Evolutionary conservation across 495 filamentous ascomycete species (phyloP), one percentile per base, ranked within the genome.

Genomic region (Daldinia bambusicola): DNA sequence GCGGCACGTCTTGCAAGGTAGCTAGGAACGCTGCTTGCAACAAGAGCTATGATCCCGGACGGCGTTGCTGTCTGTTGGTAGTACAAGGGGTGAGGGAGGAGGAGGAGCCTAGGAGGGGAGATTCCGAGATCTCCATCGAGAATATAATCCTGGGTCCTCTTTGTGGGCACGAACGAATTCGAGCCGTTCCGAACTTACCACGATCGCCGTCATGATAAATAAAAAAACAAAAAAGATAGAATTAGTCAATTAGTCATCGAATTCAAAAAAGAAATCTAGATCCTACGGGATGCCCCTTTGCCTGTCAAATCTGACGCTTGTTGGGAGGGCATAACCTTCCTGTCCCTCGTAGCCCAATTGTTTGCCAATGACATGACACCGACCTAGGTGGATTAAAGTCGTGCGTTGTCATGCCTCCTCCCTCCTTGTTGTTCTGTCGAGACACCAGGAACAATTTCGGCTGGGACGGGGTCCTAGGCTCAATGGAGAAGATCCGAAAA

Each of bases 111-210:
- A 26, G 26, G 26, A 26, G 26, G 26, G 26, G 26, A 3, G 26
- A 26, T 45, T 48, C 63, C 22, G 32, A 63, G 48, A 64, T 72
- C 69, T 68, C 59, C 38, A 60, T 60, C 48, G 50, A 52, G 56
- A 72, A 55, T n/a, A 62, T n/a, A 36, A 68, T 65, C 10, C 61
- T 69, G 70, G 65, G 69, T 45, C 63, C 30, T 6, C 30, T 6
- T 36, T 63, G 59, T 60, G 63, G 69, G 50, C 56, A 50, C 61
- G 26, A 53, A 53, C 56, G 57, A 72, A 50, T 50, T 69, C 65
- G 70, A 72, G 70, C 65, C 65, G 70, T 72, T 32, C 70, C 65
- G 65, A 69, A 65, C 41, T 66, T 37, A 56, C 14, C 6, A 37
- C 10, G 56, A 51, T 58, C 56, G 67, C 50, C 48, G 61, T 64